Percentiles rank a stretch among this genome's conserved stretches.
Evolutionary conservation across 495 filamentous ascomycete species (phyloP).

Genomic region (Neurospora sp.): DNA sequence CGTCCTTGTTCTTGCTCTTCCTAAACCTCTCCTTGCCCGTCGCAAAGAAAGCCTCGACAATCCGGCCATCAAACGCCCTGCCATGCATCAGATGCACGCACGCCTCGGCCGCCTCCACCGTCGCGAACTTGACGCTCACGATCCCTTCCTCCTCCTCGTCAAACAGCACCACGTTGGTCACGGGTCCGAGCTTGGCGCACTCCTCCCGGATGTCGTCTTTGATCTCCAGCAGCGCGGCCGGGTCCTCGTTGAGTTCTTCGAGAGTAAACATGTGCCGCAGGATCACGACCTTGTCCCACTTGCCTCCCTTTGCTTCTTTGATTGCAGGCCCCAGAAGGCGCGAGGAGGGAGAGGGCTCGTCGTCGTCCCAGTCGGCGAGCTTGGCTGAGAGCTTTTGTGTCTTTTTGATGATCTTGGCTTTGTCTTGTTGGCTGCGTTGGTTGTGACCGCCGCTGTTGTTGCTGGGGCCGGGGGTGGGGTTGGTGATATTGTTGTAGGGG

Average conservation of each 20-base stretch:
- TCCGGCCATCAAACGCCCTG: constrained; percentile 62
- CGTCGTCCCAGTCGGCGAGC: constrained; percentile 89
- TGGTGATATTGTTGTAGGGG: constrained; percentile 31
- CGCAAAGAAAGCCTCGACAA: constrained; percentile 66
- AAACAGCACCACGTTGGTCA: constrained; percentile 85
- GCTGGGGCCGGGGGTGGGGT: constrained; percentile 14
- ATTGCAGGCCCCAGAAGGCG: neutral
- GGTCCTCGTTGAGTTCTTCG: constrained; percentile 74
- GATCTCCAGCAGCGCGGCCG: constrained; percentile 75
- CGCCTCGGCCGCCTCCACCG: constrained; percentile 56
- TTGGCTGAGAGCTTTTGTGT: constrained; percentile 83
- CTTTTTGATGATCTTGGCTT: constrained; percentile 78
- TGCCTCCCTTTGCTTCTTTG: constrained; percentile 43
- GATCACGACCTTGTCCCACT: constrained; percentile 72
- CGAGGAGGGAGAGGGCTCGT: constrained; percentile 36
- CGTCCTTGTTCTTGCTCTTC: constrained; percentile 48
- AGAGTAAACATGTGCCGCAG: constrained; percentile 94
- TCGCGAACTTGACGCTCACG: constrained; percentile 68
- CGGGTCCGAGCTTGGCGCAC: constrained; percentile 73
- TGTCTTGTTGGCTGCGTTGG: constrained; percentile 48
- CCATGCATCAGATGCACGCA: constrained; percentile 76
- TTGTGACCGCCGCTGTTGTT: constrained; percentile 9
- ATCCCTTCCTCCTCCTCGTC: constrained; percentile 83
- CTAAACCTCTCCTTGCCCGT: constrained; percentile 68
- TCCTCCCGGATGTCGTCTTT: constrained; percentile 90